Evolutionary conservation across 2,329 filamentous ascomycete species (phyloP), one percentile per base, ranked within the genome.

Genomic region (Aspergillus hiratsukae): DNA sequence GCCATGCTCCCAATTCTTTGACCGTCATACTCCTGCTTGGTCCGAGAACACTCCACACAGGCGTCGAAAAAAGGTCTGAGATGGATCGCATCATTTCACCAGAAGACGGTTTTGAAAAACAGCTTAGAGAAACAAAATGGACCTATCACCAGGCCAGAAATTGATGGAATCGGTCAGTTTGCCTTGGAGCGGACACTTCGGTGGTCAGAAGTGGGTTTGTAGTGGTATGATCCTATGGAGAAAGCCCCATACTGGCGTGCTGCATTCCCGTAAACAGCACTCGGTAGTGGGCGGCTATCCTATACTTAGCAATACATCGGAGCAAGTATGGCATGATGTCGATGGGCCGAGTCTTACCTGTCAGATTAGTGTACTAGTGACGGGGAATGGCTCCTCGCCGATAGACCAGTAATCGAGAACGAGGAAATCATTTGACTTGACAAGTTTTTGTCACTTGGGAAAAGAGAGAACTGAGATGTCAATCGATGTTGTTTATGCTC

Each of bases 201-300:
- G 31, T 37, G 17, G 21, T 10, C 11, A 6, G n/a, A 46, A 23
- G 19, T 23, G 11, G 43, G 8, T 27, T 21, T 27, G 11, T 40
- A 58, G 53, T 58, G 56, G 56, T 55, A 49, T 58, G 56, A 58
- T 55, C 52, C 10, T 25, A 7, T 14, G 31, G 14, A 37, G 31
- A 37, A 17, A 37, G 31, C 31, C 31, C 31, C 31, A 17, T 37
- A 37, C 17, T 7, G 5, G 7, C 17, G 31, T 6, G 31, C 31
- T 17, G 14, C 31, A 6, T 17, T 37, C 14, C 14, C 31, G 14
- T 17, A 37, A 17, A 37, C 31, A 14, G 31, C 31, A 17, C 31
- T 17, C 31, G 14, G 5, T 37, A 17, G 31, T 37, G 31, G 31
- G 31, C 14, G 14, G 31, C 14, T 37, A 37, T 14, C 14, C 31